Evolutionary conservation across 768 basidiomycete genomes (phyloP).

Genomic region (Dacryopinax spathularia): DNA sequence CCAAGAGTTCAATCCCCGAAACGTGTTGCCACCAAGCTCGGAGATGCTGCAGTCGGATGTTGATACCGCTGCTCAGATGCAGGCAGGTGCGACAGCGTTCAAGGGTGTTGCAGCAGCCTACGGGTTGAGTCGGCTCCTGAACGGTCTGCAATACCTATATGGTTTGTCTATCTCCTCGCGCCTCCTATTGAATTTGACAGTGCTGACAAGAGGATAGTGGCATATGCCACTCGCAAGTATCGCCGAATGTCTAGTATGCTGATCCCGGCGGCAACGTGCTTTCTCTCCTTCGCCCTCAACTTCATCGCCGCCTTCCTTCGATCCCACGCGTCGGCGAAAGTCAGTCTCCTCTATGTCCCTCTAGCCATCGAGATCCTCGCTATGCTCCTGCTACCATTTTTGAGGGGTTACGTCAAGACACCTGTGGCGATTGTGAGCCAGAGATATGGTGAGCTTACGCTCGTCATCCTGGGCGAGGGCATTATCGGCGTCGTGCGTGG

Average conservation of each 20-base stretch:
- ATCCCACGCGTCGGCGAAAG: neutral
- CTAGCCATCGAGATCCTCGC: neutral
- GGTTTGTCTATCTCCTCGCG: constrained; percentile 1
- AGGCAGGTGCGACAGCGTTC: neutral
- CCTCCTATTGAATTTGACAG: neutral
- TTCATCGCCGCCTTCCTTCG: neutral
- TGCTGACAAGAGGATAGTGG: neutral
- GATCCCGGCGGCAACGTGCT: neutral
- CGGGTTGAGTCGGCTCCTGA: neutral
- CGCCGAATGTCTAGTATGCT: neutral
- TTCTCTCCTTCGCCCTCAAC: neutral
- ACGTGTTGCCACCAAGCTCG: neutral
- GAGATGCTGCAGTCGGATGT: neutral
- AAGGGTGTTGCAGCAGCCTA: neutral
- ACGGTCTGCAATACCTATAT: neutral
- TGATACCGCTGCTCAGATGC: neutral
- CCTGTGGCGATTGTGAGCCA: neutral
- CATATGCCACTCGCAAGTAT: neutral
- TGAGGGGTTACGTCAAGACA: neutral
- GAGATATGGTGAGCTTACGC: neutral
- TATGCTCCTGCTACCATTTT: neutral
- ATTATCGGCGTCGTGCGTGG: neutral
- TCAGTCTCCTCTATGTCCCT: neutral
- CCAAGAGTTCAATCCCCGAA: constrained; percentile 1
- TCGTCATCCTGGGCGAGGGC: neutral